Evolutionary conservation across 192 early-diverging fungal species (phyloP).

Genomic region (Spinellus fusiger): DNA sequence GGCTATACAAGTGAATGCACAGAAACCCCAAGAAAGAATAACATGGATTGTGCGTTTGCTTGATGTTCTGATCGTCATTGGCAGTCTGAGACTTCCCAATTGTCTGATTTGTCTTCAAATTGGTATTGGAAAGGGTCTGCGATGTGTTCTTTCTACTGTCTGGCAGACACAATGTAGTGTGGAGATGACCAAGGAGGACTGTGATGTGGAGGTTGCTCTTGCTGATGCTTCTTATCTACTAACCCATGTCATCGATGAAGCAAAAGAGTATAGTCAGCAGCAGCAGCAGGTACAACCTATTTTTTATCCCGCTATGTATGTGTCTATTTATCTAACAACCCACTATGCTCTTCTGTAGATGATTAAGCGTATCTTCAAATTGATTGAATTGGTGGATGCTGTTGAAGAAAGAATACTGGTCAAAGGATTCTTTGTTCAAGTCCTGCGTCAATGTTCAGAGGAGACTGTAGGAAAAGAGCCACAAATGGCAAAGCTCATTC

Average conservation of each 20-base stretch:
- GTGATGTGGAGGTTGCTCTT: no score
- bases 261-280: background rate
- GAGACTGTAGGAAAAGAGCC: background rate
- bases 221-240: conserved; percentile 2
- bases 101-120: background rate
- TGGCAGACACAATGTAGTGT: background rate
- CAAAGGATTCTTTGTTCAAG: background rate
- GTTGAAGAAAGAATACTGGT: background rate
- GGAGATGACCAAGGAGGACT: background rate
- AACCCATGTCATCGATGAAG: conserved; percentile 4
- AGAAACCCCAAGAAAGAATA: conserved; percentile 14
- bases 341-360: conserved; percentile 8
- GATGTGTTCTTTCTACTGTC: background rate
- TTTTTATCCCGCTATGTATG: background rate
- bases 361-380: conserved; percentile 10
- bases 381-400: conserved; percentile 1
- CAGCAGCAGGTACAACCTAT: conserved; percentile 2
- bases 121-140: background rate
- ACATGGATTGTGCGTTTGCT: conserved; percentile 43
- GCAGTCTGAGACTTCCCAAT: background rate
- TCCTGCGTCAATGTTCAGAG: background rate
- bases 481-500: background rate
- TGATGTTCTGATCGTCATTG: conserved; percentile 43
- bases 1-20: background rate
- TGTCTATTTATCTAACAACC: background rate